These are phyloP conservation scores for Pulveroboletus sp. DNA, from an alignment of 768 basidiomycete species.

Conservation along the genomic window DNA sequence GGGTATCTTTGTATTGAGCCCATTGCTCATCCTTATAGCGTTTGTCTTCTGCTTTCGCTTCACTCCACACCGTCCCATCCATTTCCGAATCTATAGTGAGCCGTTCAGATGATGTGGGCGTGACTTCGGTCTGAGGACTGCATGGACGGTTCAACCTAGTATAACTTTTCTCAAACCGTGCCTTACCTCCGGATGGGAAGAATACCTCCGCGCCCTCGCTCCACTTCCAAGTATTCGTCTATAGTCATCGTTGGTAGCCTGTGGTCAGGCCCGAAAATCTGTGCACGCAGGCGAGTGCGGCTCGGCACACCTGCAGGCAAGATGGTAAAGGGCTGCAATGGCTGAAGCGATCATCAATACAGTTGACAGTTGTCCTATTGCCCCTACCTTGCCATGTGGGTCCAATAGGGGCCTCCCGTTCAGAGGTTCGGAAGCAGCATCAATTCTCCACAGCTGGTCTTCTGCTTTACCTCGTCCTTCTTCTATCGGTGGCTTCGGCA, in stretches of 20 bases:
- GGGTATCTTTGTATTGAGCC: constrained; percentile 81
- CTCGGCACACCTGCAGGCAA: constrained; percentile 67
- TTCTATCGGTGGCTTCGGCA: constrained; percentile 27
- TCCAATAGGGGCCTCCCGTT: constrained; percentile 68
- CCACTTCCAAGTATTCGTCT: constrained; percentile 90
- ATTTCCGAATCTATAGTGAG: constrained; percentile 75
- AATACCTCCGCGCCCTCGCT: constrained; percentile 78
- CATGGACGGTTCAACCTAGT: constrained; percentile 6
- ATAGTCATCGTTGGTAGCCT: constrained; percentile 92
- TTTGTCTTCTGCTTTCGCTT: constrained; percentile 68
- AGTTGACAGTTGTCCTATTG: background rate
- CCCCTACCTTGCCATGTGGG: constrained; percentile 64
- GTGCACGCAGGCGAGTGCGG: constrained; percentile 64
- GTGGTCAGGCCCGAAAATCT: constrained; percentile 82
- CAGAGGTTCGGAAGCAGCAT: constrained; percentile 43
- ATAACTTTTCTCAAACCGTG: background rate
- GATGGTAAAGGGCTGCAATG: constrained; percentile 89
- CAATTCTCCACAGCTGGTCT: constrained; percentile 68
- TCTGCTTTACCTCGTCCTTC: constrained; percentile 37
- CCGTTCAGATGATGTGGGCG: constrained; percentile 73
- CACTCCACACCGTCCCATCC: constrained; percentile 70
- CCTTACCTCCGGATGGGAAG: constrained; percentile 83
- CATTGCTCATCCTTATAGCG: constrained; percentile 86
- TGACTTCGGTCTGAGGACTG: constrained; percentile 62
- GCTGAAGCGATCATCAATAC: constrained; percentile 40